Base-by-base conservation (phyloP, 176 grass and related monocot species). In the Musa troglodytarum region DNA sequence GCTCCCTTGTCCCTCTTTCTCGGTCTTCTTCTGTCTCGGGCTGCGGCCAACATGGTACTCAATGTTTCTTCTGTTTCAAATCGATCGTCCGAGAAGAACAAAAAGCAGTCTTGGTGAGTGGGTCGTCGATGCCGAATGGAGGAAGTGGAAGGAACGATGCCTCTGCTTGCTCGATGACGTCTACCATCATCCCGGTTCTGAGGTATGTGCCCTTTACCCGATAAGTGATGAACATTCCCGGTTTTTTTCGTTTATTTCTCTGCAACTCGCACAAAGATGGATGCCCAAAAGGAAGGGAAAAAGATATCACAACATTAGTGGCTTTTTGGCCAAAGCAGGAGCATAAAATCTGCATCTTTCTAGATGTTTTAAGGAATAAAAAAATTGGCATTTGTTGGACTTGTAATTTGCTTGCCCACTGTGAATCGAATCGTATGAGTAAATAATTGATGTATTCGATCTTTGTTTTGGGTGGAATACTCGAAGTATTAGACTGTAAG, bases 181-280 rank as follows among this genome's bases (percentile, higher is more conserved):
- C 74, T 51, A 22, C 57, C 1, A 10, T 80, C 53, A 49, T 71
- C 43, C 86, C 86, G 10, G 62, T 82, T 80, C 70, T 85, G 22
- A 84, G 88, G 88, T 91, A 83, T 75, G 77, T 24, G 4, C 3
- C 10, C 28, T 3, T 65, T 34, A 49, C 15, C 13, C 20, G 28
- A 29, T 14, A 23, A 24, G 72, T 6, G 61, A 72, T 12, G 22
- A 29, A 29, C 28, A 72, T 10, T 50, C 50, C 25, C 28, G 28
- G 2, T 29, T 2, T 29, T 1, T 29, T 29, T 29, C 2, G 28
- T 29, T 29, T 29, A 29, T 29, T 29, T 29, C 28, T 29, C 28
- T 29, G 28, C 28, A 29, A 29, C 28, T 29, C 2, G 28, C 3
- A 29, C 28, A 29, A 29, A 29, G 28, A 29, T 29, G 28, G 28